Conservation (phyloP, 2,329 filamentous ascomycete genomes). For the Pezicula carpinea region DNA sequence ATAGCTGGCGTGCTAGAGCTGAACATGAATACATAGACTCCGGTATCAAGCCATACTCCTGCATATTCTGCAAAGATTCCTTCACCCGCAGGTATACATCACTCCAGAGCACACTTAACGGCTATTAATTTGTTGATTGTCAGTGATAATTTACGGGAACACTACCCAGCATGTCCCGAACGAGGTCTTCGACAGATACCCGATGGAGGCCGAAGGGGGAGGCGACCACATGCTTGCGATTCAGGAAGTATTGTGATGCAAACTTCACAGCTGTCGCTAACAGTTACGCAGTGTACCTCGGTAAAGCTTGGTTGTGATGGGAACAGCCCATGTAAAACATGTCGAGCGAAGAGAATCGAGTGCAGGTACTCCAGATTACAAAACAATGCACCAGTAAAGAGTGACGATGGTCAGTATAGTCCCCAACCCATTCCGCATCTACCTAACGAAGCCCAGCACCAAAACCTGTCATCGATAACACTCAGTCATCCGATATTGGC, state of each 20-base stretch:
- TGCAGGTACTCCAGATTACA: conserved; percentile 26
- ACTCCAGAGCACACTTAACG: not conserved
- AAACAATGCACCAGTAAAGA: conserved; percentile 9
- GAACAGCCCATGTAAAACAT: conserved; percentile 37
- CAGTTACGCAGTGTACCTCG: conserved; percentile 33
- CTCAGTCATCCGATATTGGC: conserved; percentile 34
- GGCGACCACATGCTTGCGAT: conserved; percentile 42
- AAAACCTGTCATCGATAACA: conserved; percentile 18
- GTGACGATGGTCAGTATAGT: conserved; percentile 7
- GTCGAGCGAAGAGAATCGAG: conserved; percentile 35
- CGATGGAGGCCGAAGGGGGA: conserved; percentile 39
- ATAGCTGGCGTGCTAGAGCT: conserved; percentile 3
- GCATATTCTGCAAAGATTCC: conserved; percentile 38
- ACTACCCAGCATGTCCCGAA: conserved; percentile 37
- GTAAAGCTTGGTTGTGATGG: conserved; percentile 44
- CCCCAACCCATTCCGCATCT: not conserved
- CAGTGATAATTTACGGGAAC: conserved; percentile 41
- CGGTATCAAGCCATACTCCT: conserved; percentile 41
- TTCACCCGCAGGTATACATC: conserved; percentile 38
- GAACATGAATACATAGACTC: conserved; percentile 31
- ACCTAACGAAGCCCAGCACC: conserved; percentile 1
- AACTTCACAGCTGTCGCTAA: not conserved
- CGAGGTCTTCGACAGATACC: conserved; percentile 38
- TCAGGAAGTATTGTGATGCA: conserved; percentile 29
- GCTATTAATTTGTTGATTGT: conserved; percentile 2